Evolutionary conservation across 1,284 basidiomycete species (phyloP).

Genomic region (Vanrija humicola): DNA sequence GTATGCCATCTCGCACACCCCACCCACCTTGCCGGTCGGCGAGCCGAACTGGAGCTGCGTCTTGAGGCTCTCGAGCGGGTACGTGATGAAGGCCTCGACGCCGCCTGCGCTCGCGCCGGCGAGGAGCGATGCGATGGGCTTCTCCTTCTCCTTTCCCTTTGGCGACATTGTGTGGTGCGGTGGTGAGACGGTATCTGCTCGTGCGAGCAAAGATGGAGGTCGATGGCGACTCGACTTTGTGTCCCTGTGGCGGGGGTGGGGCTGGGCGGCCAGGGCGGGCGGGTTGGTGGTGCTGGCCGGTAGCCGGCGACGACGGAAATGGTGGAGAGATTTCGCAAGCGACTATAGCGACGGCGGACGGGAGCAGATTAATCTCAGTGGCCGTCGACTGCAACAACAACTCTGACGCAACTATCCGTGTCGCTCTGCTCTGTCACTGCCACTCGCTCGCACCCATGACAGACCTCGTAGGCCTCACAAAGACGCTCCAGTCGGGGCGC

Average conservation of each 20-base stretch:
- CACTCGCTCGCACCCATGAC: neutral
- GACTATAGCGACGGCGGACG: no score
- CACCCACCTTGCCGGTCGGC: constrained; percentile 34
- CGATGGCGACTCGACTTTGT: neutral
- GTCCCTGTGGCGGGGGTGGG: neutral
- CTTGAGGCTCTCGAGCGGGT: constrained; percentile 87
- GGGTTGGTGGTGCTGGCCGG: neutral
- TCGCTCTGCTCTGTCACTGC: neutral
- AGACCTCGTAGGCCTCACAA: neutral
- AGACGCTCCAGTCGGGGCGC: constrained; percentile 11
- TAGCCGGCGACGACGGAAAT: no score
- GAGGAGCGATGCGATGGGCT: constrained; percentile 66
- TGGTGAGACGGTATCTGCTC: constrained; percentile 26
- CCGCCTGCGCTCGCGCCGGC: constrained; percentile 94
- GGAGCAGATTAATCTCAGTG: neutral
- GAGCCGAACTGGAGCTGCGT: constrained; percentile 54
- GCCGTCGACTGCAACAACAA: neutral
- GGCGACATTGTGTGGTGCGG: constrained; percentile 26
- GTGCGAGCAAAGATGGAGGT: constrained; percentile 28
- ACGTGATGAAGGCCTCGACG: constrained; percentile 66
- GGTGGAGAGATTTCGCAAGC: neutral
- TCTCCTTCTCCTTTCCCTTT: constrained; percentile 57
- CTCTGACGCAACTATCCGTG: neutral
- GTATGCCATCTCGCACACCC: constrained; percentile 57
- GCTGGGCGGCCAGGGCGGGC: neutral